Percentiles rank a stretch among this genome's conserved stretches.
These are phyloP conservation scores for Fragosphaeria purpurea DNA, from an alignment of 2,329 filamentous ascomycete genomes.

Conservation along the genomic window DNA sequence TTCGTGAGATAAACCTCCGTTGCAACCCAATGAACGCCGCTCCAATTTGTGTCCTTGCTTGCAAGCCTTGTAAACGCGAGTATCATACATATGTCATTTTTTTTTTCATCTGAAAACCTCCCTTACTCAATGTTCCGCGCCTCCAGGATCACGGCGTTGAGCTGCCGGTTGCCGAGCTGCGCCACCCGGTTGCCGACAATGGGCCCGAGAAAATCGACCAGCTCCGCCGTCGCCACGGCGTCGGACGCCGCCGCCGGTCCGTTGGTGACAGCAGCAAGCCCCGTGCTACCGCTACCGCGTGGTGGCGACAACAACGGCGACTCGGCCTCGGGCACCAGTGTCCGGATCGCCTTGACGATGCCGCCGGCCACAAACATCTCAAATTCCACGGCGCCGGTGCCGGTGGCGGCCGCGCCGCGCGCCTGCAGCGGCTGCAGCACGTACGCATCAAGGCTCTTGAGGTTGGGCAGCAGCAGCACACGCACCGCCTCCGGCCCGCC, in stretches of 20 bases:
- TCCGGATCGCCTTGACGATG: constrained; percentile 43
- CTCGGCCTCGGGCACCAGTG: constrained; percentile 31
- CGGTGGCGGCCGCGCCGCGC: constrained; percentile 27
- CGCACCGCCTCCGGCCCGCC: constrained; percentile 55
- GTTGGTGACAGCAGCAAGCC: constrained; percentile 1
- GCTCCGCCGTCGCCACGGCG: constrained; percentile 31
- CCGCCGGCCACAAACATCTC: constrained; percentile 43
- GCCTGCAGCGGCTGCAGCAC: constrained; percentile 46
- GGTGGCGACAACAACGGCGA: too few species aligned
- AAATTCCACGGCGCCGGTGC: constrained; percentile 32
- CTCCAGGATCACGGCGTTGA: constrained; percentile 44
- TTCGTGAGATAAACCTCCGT: too few species aligned
- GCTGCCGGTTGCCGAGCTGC: constrained; percentile 32
- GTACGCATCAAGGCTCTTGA: constrained; percentile 42
- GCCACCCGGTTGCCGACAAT: constrained; percentile 41
- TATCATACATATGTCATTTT: too few species aligned
- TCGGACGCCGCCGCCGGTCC: constrained; percentile 1
- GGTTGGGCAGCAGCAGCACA: constrained; percentile 44
- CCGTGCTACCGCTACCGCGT: constrained; percentile 20
- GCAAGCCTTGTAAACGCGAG: too few species aligned
- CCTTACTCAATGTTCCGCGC: constrained; percentile 41
- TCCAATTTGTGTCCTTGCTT: too few species aligned
- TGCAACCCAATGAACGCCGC: too few species aligned
- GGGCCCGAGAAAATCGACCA: constrained; percentile 46
- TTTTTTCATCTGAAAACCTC: too few species aligned